Base-by-base conservation (phyloP, 1,139 yeast species). In the Oligophagozyma castellii region DNA sequence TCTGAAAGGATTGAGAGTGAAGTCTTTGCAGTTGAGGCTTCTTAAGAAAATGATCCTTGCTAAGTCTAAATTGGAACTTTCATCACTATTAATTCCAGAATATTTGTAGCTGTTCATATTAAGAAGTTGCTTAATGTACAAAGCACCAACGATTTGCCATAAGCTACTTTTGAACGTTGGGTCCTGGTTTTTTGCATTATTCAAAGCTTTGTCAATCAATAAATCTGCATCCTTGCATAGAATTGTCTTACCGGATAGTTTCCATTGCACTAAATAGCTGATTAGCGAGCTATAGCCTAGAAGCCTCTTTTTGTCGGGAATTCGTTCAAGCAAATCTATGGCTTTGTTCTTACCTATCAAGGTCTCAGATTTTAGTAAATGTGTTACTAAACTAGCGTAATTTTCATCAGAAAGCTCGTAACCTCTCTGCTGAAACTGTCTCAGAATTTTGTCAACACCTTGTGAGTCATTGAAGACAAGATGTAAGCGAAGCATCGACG, bases 391-490 rank as follows among this genome's bases (percentile, higher is more conserved):
- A 2, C 43, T 39, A 20, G 34, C 35, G 20, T 43, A 39, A 27
- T 43, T 39, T 10, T 38, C 38, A 14, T 36, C 30, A 2, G 47
- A 42, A 12, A 38, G 31, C 5, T 35, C 27, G 5, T 41, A 44
- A 25, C 34, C 37, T 12, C 26, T 29, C 2, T 36, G 38, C 3
- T 30, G 33, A 12, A 60, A 58, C 34, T 56, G 55, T 23, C 39
- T 39, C 7, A 59, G 32, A 4, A 65, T 54, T 29, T 53, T 55
- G 28, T 62, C 58, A 1, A 61, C 64, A 24, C 65, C 62, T 4
- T 44, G 44, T 13, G 56, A 50, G 24, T 65, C 65, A 4, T 58
- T 54, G 23, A 60, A 50, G 8, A 46, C 39, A 23, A 66, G 39
- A 33, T 63, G 62, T 32, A 64, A 45, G 16, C 55, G 39, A 12